Base-by-base conservation (phyloP, 352 stramenopile genomes). In the Phytophthora vignae region DNA sequence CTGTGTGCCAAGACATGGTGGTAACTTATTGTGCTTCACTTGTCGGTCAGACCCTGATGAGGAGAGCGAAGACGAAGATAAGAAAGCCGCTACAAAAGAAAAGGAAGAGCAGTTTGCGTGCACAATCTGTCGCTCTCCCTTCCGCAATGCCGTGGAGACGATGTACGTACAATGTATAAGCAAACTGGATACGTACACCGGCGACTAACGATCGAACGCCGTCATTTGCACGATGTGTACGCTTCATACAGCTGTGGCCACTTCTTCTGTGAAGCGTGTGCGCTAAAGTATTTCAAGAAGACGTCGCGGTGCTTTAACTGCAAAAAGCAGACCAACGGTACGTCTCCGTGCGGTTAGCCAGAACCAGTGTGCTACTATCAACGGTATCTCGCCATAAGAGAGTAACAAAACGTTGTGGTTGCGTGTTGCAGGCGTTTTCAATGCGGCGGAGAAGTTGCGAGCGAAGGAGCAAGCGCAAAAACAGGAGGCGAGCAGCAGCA, bases 191-290 rank as follows among this genome's bases (percentile, higher is more conserved):
- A 14, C 8, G 33, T 14, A 40, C 12, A 40, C 9, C 10, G 33
- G 4, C 33, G 33, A 40, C 9, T 40, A 40, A 40, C 12, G 33
- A 40, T 10, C 9, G 15, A 40, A 40, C 9, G 9, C 33, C 9
- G 9, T 31, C 27, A 40, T 40, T 11, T 15, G 15, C 12, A 25
- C 33, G 9, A 40, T 14, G 9, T 6, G 25, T 70, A 2, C 69
- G 48, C 33, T 62, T 25, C 22, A 1, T 57, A 9, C 44, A 92
- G 85, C 15, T 99, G 98, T 56, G 87, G 87, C 0, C 98, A 99
- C 76, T 99, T 99, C 73, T 99, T 99, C 82, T 99, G 97, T 64
- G 85, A 99, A 73, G 58, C 81, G 21, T 99, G 97, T 60, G 95
- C 98, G 27, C 75, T 98, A 38, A 87, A 94, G 66, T 81, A 91